Evolutionary conservation across 2,329 filamentous ascomycete genomes (phyloP), one percentile per base, ranked within the genome.

Genomic region (Pyrenophora teres): DNA sequence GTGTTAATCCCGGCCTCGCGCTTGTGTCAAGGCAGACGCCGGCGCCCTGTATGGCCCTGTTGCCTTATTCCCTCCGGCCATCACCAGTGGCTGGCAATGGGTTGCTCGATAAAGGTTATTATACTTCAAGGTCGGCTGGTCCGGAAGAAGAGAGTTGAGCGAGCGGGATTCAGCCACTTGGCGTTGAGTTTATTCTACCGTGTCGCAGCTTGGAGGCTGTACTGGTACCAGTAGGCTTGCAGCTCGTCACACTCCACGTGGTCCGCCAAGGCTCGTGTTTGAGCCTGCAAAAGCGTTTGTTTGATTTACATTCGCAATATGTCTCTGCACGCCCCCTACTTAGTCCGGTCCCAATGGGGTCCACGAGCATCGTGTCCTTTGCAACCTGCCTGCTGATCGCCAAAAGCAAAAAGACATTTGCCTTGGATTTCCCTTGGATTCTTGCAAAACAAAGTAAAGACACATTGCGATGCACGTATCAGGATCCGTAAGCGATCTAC

Each of bases 201-300:
- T 30, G 27, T 30, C 27, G 27, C 27, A 30, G 27, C 27, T 13
- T 30, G 9, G 6, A 27, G 19, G 19, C 25, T 7, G 25, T 27
- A 27, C 25, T 8, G 2, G 25, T 6, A 21, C 25, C 47, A 30
- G 31, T 40, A 50, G 19, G 38, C 21, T 52, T 50, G 54, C 60
- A 67, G 54, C 60, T 64, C 56, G 47, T 57, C 53, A 37, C 38
- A 37, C 35, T 53, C 65, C 68, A 72, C 68, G 69, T 71, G 67
- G 65, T 59, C 46, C 38, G 44, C 40, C 67, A 68, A 57, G 64
- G 58, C 64, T 65, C 39, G 37, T 51, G 46, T 59, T 50, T 59
- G 59, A 56, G 52, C 54, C 54, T 47, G 49, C 52, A 36, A 46
- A 48, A 45, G 50, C 56, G 53, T 46, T 57, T 50, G 59, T 62